Evolutionary conservation across 345 rosid species (phyloP).

Genomic region (Salix arbutifolia): DNA sequence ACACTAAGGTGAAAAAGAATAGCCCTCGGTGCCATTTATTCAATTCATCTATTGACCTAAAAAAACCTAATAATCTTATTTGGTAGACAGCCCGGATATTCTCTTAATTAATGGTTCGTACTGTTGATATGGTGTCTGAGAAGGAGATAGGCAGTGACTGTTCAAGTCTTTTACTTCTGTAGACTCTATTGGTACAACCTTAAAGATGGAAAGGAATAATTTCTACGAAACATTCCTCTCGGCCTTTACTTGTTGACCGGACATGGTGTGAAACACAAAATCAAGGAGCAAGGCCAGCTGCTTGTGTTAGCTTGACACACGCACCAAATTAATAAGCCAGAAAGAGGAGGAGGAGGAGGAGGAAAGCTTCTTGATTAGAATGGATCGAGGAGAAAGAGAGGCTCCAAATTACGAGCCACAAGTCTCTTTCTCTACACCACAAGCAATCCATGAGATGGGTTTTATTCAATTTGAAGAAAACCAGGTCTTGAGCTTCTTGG

Average conservation of each 20-base stretch:
- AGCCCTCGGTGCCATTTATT: not conserved
- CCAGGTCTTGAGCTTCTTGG: slow-evolving; percentile 63
- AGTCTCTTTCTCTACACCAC: slow-evolving; percentile 52
- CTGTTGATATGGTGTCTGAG: slow-evolving; percentile 15
- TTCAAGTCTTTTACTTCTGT: slow-evolving; percentile 4
- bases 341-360: not conserved
- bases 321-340: not conserved
- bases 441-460: slow-evolving; percentile 62
- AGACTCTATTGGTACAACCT: not conserved
- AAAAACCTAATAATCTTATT: not conserved
- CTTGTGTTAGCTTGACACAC: not conserved
- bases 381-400: slow-evolving; percentile 54
- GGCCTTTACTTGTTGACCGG: slow-evolving; percentile 28
- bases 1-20: not conserved
- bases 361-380: slow-evolving; percentile 11
- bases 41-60: not conserved
- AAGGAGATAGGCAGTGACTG: not conserved
- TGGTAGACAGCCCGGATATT: slow-evolving; percentile 4
- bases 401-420: slow-evolving; percentile 57
- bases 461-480: slow-evolving; percentile 76
- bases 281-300: not conserved
- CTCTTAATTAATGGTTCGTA: slow-evolving; percentile 17
- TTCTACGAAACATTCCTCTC: slow-evolving; percentile 13
- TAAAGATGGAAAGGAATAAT: slow-evolving; percentile 12
- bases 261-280: slow-evolving; percentile 10